Evolutionary conservation across 2,329 filamentous ascomycete species (phyloP), one percentile per base, ranked within the genome.

Genomic region (Colletotrichum phormii): DNA sequence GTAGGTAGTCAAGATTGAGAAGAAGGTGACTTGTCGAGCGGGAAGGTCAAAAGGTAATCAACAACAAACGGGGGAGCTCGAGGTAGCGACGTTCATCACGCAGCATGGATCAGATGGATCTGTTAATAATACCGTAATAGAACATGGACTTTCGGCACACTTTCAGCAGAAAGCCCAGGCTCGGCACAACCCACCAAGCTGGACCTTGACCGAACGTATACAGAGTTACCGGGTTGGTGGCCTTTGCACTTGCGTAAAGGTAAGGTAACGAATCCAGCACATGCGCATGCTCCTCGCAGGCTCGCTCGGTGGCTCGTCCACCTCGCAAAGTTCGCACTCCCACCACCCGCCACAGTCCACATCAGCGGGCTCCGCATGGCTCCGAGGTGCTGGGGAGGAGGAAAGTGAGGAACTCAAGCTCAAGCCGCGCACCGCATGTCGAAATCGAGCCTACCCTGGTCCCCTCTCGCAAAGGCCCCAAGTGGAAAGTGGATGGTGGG

Each of bases 171-270:
- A 55, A 64, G 59, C 51, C 59, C 59, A 64, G 65, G 70, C 70
- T 72, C 59, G 66, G 60, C 70, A 70, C 66, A 72, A 70, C 70
- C 70, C 70, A 69, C 70, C 49, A 42, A 42, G 54, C 59, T 69
- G 65, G 65, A 55, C 60, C 70, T 72, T 72, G 64, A 24, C 64
- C 55, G 29, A 53, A 15, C 31, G 42, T n/a, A n/a, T 49, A 58
- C 53, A 46, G 54, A 66, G 46, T 55, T 71, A 49, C 42, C 42
- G 42, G 42, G 18, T 49, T 49, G 42, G 42, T 71, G 57, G 35
- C 51, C 29, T 53, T 69, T 64, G 35, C 37, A 59, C 46, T 69
- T 64, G 66, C 37, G 37, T 42, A 42, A 42, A 42, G 37, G 37
- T 42, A 18, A 42, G 51, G 66, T 59, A 49, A 24, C 58, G 46